These are phyloP conservation scores for Metschnikowia matae DNA, from an alignment of 805 yeast genomes.

Conservation along the genomic window DNA sequence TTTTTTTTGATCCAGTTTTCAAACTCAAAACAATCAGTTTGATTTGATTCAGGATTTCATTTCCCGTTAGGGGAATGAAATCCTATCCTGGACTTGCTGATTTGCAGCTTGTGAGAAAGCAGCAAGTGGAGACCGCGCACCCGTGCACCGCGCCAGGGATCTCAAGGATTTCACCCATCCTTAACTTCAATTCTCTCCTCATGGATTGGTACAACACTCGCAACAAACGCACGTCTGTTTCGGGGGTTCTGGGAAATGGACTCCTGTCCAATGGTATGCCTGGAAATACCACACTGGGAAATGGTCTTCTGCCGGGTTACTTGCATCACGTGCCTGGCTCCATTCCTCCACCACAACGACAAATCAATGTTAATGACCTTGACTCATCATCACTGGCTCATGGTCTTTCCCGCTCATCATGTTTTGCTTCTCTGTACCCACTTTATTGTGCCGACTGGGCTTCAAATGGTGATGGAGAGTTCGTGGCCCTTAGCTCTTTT, in stretches of 20 bases:
- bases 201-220: constrained; percentile 19
- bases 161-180: neutral
- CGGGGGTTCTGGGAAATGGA: constrained; percentile 6
- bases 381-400: neutral
- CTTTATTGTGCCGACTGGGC: constrained; percentile 37
- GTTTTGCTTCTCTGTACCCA: constrained; percentile 24
- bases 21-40: too few relatives aligned
- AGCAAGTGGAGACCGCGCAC: neutral
- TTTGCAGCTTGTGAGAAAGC: neutral
- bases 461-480: constrained; percentile 30
- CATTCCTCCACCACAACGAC: neutral
- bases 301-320: neutral
- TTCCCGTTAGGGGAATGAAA: too few relatives aligned
- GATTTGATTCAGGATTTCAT: too few relatives aligned
- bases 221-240: constrained; percentile 14
- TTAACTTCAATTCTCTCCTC: neutral
- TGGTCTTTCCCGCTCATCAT: constrained; percentile 7
- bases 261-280: neutral
- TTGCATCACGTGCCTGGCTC: neutral
- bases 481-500: constrained; percentile 69
- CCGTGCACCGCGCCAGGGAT: neutral
- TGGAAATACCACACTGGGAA: neutral
- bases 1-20: too few relatives aligned
- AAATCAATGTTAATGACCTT: neutral
- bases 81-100: neutral